Evolutionary conservation across 495 filamentous ascomycete species (phyloP), one percentile per base, ranked within the genome.

Genomic region (Glarea lozoyensis): DNA sequence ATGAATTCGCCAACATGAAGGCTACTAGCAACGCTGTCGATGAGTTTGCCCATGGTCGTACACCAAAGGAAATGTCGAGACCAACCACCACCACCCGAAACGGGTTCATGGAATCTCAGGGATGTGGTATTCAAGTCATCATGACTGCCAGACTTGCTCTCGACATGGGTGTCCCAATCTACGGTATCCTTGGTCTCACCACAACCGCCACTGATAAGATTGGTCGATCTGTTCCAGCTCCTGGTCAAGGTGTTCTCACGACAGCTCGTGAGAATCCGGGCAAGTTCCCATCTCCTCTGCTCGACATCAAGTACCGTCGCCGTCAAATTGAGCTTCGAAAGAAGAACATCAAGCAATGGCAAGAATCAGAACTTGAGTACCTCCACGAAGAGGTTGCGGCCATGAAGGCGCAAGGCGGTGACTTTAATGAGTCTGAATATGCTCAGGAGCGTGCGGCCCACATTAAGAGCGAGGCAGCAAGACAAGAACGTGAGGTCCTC

Each of bases 1-100:
- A 95, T 53, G 92, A 99, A 63, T 99, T 99, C 59, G 92, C 92
- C 72, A 99, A 99, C 68, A 99, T 99, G 92, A 93, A 94, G 65
- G 92, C 92, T 23, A 99, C 92, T 32, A 94, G 86, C 72, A 99
- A 96, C 53, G 87, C 89, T 18, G 82, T 94, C 40, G 88, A 96
- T 47, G 92, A 97, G 57, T 85, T 97, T 55, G 88, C 84, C 5
- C 90, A 96, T 53, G 92, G 92, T 24, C 84, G 92, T 49, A 95
- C 92, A 24, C 93, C 92, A 0, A 78, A 79, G 58, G 92, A 99
- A 67, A 99, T 99, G 92, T 99, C 92, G 0, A 79, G 92, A 33
- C 92, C 92, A 1, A 92, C 92, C 7, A 97, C 92, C 7, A 99
- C 92, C 7, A 97, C 92, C 9, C 76, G 92, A 62, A 88, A 86